Base-by-base conservation (phyloP, 2,329 filamentous ascomycete species). In the Magnaporthiopsis rhizophila region DNA sequence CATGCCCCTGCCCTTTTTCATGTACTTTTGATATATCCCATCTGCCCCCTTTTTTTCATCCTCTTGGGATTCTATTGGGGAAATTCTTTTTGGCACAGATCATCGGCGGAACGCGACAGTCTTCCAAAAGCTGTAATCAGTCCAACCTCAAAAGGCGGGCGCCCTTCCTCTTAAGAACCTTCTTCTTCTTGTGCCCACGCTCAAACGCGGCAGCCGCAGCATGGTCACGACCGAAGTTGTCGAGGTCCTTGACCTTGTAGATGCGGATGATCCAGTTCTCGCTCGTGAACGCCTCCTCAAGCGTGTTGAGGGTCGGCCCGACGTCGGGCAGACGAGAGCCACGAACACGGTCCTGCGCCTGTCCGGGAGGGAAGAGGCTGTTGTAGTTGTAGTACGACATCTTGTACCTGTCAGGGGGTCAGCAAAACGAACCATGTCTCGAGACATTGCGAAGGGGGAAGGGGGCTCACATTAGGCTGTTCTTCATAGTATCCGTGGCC, bases 251-350 rank as follows among this genome's bases (percentile, higher is more conserved):
- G 80, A 99, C 95, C 84, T 99, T 99, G 85, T 97, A 99, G 74
- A 99, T 97, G 68, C 95, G 86, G 75, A 99, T 98, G 77, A 99
- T 99, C 95, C 95, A 99, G 84, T 99, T 99, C 83, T 99, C 95
- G 73, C 92, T 97, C 64, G 96, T 99, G 77, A 96, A 99, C 12
- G 95, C 95, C 80, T 99, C 95, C 75, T 99, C 95, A 60, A 99
- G 79, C 5, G 89, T 95, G 77, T 89, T 92, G 65, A 99, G 88
- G 66, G 90, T 85, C 11, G 95, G 95, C 1, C 91, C 89, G 69
- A 92, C 84, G 15, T 91, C 86, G n/a, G 95, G 96, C 62, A 98
- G 80, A 66, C 85, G 86, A 53, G 86, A 84, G 69, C 88, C 87
- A 74, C 95, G 92, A 68, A 99, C 95, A 70, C 95, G 89, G 75